A percentile compares a stretch with the other conserved stretches of the same genome.
Evolutionary conservation across 768 basidiomycete genomes (phyloP).

Genomic region (Tulasnella sp.): DNA sequence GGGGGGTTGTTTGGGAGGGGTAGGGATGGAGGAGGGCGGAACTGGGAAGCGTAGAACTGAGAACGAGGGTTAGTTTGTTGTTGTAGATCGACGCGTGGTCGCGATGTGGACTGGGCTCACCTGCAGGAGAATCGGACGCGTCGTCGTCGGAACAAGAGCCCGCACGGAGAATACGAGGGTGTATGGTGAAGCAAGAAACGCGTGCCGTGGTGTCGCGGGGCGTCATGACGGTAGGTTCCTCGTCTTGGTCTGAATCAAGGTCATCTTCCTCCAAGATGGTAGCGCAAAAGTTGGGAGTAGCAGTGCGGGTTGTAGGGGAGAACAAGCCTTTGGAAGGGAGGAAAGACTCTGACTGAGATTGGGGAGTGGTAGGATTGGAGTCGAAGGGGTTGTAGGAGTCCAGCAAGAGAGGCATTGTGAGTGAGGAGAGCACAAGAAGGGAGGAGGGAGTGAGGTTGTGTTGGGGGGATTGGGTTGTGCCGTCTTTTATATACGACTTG

Average conservation of each 20-base stretch:
- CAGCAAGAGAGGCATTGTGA: neutral
- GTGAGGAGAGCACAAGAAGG: neutral
- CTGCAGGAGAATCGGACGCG: neutral
- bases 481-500: too few species aligned
- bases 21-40: conserved; percentile 4
- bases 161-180: conserved; percentile 11
- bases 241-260: neutral
- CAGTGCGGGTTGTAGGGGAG: neutral
- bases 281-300: neutral
- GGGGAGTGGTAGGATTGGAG: too few species aligned
- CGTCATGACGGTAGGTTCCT: neutral
- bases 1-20: neutral
- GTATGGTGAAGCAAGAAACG: neutral
- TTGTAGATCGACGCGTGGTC: neutral
- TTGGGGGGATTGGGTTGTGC: neutral
- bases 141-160: conserved; percentile 7
- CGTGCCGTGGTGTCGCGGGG: neutral
- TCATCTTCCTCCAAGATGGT: conserved; percentile 16
- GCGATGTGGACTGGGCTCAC: neutral
- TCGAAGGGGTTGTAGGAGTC: conserved; percentile 13
- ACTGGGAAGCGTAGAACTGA: conserved; percentile 13
- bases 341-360: conserved; percentile 7
- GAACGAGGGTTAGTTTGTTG: neutral
- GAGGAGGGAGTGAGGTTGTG: neutral
- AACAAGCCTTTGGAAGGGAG: conserved; percentile 6